Evolutionary conservation across 805 yeast genomes (phyloP).

Genomic region (Cyberlindnera euphorbiiphila): DNA sequence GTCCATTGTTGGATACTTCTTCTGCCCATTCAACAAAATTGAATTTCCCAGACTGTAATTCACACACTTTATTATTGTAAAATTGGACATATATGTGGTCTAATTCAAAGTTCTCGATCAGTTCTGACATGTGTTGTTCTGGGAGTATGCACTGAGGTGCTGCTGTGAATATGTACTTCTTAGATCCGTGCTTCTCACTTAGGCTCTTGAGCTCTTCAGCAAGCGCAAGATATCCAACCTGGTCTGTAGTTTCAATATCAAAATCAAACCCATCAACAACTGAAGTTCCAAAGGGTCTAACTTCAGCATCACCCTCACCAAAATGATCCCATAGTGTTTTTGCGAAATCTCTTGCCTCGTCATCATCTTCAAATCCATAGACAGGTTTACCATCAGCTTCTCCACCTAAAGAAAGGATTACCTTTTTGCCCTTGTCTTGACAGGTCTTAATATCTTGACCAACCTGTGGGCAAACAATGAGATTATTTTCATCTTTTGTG

Average conservation of each 20-base stretch:
- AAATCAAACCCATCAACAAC: conserved; percentile 90
- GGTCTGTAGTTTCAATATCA: conserved; percentile 69
- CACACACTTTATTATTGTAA: conserved; percentile 60
- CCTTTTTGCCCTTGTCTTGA: conserved; percentile 74
- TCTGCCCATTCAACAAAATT: conserved; percentile 49
- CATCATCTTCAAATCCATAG: conserved; percentile 81
- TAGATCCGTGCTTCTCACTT: conserved; percentile 39
- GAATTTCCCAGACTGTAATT: conserved; percentile 39
- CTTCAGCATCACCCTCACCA: conserved; percentile 44
- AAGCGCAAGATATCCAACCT: conserved; percentile 64
- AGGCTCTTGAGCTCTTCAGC: conserved; percentile 44
- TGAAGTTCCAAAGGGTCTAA: conserved; percentile 68
- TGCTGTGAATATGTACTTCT: conserved; percentile 59
- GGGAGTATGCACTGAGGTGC: conserved; percentile 81
- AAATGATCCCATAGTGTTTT: conserved; percentile 56
- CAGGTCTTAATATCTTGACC: conserved; percentile 71
- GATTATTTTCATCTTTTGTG: conserved; percentile 31
- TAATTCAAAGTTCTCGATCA: conserved; percentile 47
- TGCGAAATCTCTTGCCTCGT: conserved; percentile 66
- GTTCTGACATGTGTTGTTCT: conserved; percentile 49
- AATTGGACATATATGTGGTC: conserved; percentile 74
- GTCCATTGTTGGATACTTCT: conserved; percentile 15
- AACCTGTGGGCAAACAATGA: conserved; percentile 43
- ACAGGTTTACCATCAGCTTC: conserved; percentile 44
- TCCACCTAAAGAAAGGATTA: conserved; percentile 73